A percentile compares a stretch with the other conserved stretches of the same genome.
phyloP scores from a whole-genome alignment of 2,329 filamentous ascomycete genomes.

The Penicillium expansum region DNA sequence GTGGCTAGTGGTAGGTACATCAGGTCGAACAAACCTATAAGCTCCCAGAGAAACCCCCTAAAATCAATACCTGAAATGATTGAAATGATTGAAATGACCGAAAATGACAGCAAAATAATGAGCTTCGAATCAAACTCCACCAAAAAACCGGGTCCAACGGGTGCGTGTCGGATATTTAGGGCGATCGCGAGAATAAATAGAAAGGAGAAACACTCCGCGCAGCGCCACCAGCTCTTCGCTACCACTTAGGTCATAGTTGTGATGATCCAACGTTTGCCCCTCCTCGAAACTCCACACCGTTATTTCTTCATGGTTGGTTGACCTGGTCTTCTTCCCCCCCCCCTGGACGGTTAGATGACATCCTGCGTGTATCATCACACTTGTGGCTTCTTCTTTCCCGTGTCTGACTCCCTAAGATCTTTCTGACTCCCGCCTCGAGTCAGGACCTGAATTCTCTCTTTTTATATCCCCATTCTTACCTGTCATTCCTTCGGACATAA shows the following conservation, averaged over 20 bases:
- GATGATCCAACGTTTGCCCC: slow-evolving; percentile 20
- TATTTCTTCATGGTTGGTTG: neutral
- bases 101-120: neutral
- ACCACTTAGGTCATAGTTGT: slow-evolving; percentile 23
- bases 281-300: slow-evolving; percentile 8
- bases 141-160: slow-evolving; percentile 9
- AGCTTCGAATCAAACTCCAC: neutral
- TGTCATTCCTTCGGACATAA: slow-evolving; percentile 1
- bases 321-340: neutral
- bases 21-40: neutral
- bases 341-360: neutral
- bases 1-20: neutral
- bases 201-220: slow-evolving; percentile 4
- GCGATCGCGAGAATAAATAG: slow-evolving; percentile 16
- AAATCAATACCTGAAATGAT: neutral
- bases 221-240: slow-evolving; percentile 12
- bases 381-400: neutral
- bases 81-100: neutral
- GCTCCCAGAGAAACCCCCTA: neutral
- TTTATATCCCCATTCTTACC: neutral
- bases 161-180: slow-evolving; percentile 21
- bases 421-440: no score
- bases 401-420: neutral
- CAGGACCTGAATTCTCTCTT: no score
- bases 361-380: neutral